These are phyloP conservation scores for Trypanosoma grayi DNA, from an alignment of 208 protist genomes.

Conservation along the genomic window DNA sequence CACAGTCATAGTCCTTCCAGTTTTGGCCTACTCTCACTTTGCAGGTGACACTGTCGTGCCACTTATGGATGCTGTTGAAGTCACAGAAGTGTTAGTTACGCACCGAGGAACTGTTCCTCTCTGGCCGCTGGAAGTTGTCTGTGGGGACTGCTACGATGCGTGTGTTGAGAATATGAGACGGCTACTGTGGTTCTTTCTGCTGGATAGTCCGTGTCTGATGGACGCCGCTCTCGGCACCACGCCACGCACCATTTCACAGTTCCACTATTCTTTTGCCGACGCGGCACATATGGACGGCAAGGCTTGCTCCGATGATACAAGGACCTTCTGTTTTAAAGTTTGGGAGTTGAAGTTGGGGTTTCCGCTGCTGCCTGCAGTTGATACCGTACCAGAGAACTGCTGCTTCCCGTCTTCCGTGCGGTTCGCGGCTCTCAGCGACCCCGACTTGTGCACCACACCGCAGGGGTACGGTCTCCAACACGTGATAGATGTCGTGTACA, in stretches of 20 bases:
- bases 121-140: constrained; percentile 10
- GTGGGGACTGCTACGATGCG: background rate
- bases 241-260: background rate
- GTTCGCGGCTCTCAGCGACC: constrained; percentile 11
- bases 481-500: constrained; percentile 10
- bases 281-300: background rate
- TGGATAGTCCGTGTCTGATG: constrained; percentile 6
- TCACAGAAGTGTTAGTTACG: constrained; percentile 4
- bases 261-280: background rate
- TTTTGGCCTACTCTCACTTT: background rate
- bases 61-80: constrained; percentile 1
- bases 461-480: constrained; percentile 2
- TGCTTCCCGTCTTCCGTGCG: background rate
- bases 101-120: constrained; percentile 5
- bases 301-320: background rate
- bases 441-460: background rate
- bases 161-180: constrained; percentile 1
- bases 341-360: constrained; percentile 1
- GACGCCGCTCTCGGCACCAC: constrained; percentile 7
- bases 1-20: background rate
- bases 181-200: constrained; percentile 11
- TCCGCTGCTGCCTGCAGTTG: background rate
- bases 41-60: background rate
- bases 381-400: background rate
- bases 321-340: constrained; percentile 1